A percentile compares a stretch with the other conserved stretches of the same genome.
phyloP scores from a whole-genome alignment of 2,329 filamentous ascomycete species.

The Didymosphaeria variabile region DNA sequence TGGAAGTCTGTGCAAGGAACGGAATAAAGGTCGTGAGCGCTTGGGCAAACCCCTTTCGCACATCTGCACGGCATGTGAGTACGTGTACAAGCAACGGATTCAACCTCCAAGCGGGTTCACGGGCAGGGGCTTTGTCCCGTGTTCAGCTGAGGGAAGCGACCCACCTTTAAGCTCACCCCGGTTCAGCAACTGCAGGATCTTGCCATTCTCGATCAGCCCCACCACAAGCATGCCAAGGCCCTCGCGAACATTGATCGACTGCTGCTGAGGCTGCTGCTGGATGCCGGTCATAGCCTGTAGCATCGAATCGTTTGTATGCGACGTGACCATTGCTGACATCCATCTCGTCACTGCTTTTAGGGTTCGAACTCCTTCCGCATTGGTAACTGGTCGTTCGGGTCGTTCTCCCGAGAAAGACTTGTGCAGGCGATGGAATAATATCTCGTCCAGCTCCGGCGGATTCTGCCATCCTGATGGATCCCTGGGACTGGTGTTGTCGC shows the following conservation, averaged over 20 bases:
- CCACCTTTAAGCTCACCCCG: constrained; percentile 64
- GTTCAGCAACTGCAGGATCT: constrained; percentile 64
- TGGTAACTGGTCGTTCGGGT: constrained; percentile 41
- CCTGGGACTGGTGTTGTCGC: constrained; percentile 29
- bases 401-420: constrained; percentile 44
- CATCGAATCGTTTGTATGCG: constrained; percentile 51
- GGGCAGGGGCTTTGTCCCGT: constrained; percentile 7
- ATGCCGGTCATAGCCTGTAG: constrained; percentile 52
- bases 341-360: constrained; percentile 44
- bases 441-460: constrained; percentile 49
- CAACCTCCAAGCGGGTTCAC: background rate
- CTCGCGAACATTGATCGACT: constrained; percentile 69
- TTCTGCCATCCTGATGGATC: constrained; percentile 39
- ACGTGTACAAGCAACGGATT: background rate
- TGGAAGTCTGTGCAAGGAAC: constrained; percentile 64
- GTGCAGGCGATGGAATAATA: constrained; percentile 48
- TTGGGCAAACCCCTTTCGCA: constrained; percentile 43
- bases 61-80: constrained; percentile 32
- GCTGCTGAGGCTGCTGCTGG: constrained; percentile 59
- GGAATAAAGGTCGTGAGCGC: constrained; percentile 45
- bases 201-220: constrained; percentile 67
- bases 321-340: constrained; percentile 52
- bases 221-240: constrained; percentile 72
- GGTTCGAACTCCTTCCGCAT: constrained; percentile 41
- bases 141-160: constrained; percentile 21